Evolutionary conservation across 108 stramenopile species (phyloP).

Genomic region (Conticribra weissflogii): DNA sequence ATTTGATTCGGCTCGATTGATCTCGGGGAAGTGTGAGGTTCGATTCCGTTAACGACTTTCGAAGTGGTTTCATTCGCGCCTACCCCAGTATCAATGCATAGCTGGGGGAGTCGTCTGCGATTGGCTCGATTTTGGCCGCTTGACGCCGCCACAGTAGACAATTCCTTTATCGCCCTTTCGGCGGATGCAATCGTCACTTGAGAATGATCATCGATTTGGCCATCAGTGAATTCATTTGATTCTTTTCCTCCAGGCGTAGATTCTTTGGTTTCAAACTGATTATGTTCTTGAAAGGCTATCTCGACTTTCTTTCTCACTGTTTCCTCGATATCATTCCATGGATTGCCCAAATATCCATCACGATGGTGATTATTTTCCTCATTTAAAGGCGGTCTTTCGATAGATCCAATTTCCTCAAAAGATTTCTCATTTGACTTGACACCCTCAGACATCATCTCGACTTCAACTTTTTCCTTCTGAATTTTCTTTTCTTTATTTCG

Average conservation of each 20-base stretch:
- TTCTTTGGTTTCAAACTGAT: not conserved
- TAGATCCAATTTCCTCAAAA: not conserved
- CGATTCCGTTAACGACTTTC: too few species aligned
- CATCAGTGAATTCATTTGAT: too few species aligned
- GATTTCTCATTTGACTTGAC: not conserved
- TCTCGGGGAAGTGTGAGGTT: too few species aligned
- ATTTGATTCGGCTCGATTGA: conserved; percentile 11
- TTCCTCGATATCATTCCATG: not conserved
- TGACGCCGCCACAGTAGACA: too few species aligned
- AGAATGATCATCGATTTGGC: too few species aligned
- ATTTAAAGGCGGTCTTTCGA: not conserved
- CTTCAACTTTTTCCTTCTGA: not conserved
- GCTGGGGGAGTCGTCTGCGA: conserved; percentile 8
- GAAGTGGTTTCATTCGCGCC: not conserved
- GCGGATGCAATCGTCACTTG: too few species aligned
- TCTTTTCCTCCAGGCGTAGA: not conserved
- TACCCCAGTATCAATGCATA: conserved; percentile 27
- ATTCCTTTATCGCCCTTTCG: too few species aligned
- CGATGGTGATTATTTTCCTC: not conserved
- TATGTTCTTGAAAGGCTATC: not conserved
- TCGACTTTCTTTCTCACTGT: not conserved
- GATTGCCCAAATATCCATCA: too few species aligned
- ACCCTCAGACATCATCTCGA: not conserved
- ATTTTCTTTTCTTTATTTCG: conserved; percentile 5
- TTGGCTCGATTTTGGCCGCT: too few species aligned